These are phyloP conservation scores for Panellus pusillus DNA, from an alignment of 768 basidiomycete genomes.

Conservation along the genomic window DNA sequence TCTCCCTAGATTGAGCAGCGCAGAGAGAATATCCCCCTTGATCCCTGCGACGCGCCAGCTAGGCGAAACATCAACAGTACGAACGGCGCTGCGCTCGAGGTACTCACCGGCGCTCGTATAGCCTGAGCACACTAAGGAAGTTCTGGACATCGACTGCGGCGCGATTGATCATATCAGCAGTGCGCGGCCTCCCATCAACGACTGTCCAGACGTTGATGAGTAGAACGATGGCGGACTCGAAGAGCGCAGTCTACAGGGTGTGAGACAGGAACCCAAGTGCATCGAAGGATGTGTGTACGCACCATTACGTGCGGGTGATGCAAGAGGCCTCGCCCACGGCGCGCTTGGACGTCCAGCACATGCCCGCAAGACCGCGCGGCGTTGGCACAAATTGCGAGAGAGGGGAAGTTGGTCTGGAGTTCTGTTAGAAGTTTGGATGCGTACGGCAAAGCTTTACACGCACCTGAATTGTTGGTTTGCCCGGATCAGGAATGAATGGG, in stretches of 20 bases:
- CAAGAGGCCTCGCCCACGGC: constrained; percentile 26
- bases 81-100: not conserved
- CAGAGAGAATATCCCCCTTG: constrained; percentile 5
- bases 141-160: constrained; percentile 39
- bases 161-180: constrained; percentile 26
- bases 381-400: constrained; percentile 50
- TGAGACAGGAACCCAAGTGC: not conserved
- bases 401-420: constrained; percentile 31
- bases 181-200: constrained; percentile 23
- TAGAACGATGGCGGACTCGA: constrained; percentile 39
- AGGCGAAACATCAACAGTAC: not conserved
- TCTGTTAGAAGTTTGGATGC: not conserved
- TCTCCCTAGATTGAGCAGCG: constrained; percentile 2
- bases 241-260: constrained; percentile 25
- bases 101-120: constrained; percentile 7
- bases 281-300: no score
- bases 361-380: constrained; percentile 47
- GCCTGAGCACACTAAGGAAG: constrained; percentile 32
- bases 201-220: constrained; percentile 44
- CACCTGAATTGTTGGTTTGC: constrained; percentile 19
- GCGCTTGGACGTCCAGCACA: constrained; percentile 41
- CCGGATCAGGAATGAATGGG: constrained; percentile 39
- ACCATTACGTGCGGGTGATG: constrained; percentile 7
- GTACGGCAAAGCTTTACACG: not conserved
- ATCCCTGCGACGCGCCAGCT: constrained; percentile 3